Base-by-base conservation (phyloP, 768 basidiomycete genomes). In the Piloderma croceum region DNA sequence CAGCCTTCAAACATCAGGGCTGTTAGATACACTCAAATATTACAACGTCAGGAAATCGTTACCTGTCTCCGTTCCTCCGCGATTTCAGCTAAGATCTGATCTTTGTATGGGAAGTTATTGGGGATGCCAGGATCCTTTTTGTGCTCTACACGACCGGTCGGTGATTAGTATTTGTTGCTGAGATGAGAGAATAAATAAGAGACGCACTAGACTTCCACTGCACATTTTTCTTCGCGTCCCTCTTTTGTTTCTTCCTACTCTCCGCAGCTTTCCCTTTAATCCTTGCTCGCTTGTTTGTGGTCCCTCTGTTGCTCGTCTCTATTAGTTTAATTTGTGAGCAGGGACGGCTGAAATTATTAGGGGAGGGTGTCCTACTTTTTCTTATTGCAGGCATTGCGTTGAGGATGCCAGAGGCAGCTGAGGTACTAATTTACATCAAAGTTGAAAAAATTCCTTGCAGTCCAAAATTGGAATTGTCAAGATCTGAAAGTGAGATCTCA, bases 41-140 rank as follows among this genome's bases (percentile, higher is more conserved):
- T 13, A 9, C 3, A 22, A 10, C 6, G 2, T n/a, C n/a, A n/a
- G 19, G 24, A 35, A 15, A 15, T 10, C 61, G 75, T 53, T 52
- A 91, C 90, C 47, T 71, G 62, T 53, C 86, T 71, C 46, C 90
- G 79, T 56, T 88, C 75, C 51, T 87, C 86, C 33, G 83, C 82
- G 38, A 94, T 74, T 54, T 97, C 92, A 4, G 90, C 92, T 21
- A 97, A 68, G 47, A 97, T 84, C 62, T 90, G 82, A 53, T 93
- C 92, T 64, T 94, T 97, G 73, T 83, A 92, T 4, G 90, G 91
- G 65, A 91, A 91, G 44, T 79, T 81, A 62, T 86, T 93, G 6
- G 92, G 92, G 49, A 96, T 91, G 33, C 92, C 92, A 22, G 87
- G 90, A 60, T 97, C 92, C 60, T 90, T 92, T 54, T 77, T 73